Base-by-base conservation (phyloP, 768 basidiomycete species). In the Amanita thiersii region DNA sequence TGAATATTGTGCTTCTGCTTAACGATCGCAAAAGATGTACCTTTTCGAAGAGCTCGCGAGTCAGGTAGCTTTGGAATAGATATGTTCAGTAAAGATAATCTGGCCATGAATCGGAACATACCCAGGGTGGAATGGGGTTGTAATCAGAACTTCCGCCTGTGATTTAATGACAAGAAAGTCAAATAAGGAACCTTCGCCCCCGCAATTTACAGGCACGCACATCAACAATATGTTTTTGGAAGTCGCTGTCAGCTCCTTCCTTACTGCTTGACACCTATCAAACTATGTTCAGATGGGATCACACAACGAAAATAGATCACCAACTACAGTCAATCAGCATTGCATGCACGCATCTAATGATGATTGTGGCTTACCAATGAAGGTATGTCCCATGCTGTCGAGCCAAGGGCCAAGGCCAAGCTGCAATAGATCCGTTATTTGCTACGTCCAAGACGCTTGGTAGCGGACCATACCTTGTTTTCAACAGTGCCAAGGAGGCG, bases 111-210 rank as follows among this genome's bases (percentile, higher is more conserved):
- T 11, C 28, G 36, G 26, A 29, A 40, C 57, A 50, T 51, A 68
- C 49, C 80, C 86, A 43, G 86, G 86, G 59, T 89, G 86, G 78
- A 89, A 88, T 3, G 86, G 85, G 3, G 86, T 87, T 2, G 86
- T 86, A 57, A 86, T 87, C 54, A 86, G 58, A 44, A 87, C 73
- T 58, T 87, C 86, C 34, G 82, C 80, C 81, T 86, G 32, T 40
- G 11, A 45, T 47, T 46, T 20, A 37, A 23, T 15, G n/a, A 6
- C 33, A 38, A 24, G 26, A 2, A 5, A 18, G 40, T 32, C 7
- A 12, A 26, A 29, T 21, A 19, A 36, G 24, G 26, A 35, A 30
- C n/a, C n/a, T n/a, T n/a, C n/a, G n/a, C n/a, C n/a, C n/a, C n/a
- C n/a, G n/a, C n/a, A n/a, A n/a, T n/a, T n/a, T n/a, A n/a, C n/a